Percentiles rank a stretch among this genome's conserved stretches.
Evolutionary conservation across 495 filamentous ascomycete genomes (phyloP).

Genomic region (Sporormia fimetaria): DNA sequence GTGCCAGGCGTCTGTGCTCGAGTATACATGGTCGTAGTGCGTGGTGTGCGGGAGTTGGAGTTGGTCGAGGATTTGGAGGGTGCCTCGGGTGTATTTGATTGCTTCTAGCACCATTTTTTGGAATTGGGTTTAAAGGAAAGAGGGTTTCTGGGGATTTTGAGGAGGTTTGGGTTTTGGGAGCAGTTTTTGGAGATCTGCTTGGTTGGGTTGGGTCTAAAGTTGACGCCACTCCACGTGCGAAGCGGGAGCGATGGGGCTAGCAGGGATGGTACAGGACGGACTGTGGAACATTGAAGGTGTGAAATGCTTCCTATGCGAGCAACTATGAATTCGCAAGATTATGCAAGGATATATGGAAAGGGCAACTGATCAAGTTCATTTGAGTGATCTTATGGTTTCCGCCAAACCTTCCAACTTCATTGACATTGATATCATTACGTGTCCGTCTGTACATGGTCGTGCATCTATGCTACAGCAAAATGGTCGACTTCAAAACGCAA

Average conservation of each 20-base stretch:
- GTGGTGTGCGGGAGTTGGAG: slow-evolving; percentile 78
- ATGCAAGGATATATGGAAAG: too few species aligned
- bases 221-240: slow-evolving; percentile 18
- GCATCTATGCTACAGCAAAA: too few species aligned
- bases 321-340: too few species aligned
- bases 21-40: slow-evolving; percentile 62
- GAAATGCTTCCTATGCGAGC: too few species aligned
- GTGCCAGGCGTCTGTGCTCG: slow-evolving; percentile 74
- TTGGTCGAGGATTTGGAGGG: slow-evolving; percentile 80
- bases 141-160: too few species aligned
- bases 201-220: slow-evolving; percentile 7
- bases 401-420: too few species aligned
- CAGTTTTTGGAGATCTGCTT: neutral
- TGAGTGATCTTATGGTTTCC: too few species aligned
- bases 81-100: slow-evolving; percentile 70
- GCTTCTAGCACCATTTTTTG: slow-evolving; percentile 75
- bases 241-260: neutral
- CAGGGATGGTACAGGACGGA: slow-evolving; percentile 2
- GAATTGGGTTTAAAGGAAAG: too few species aligned
- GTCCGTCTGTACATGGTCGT: too few species aligned
- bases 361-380: too few species aligned
- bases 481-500: too few species aligned
- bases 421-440: too few species aligned
- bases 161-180: neutral
- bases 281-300: slow-evolving; percentile 1